phyloP scores from a whole-genome alignment of 805 yeast genomes.

The Nakazawaea sp. region DNA sequence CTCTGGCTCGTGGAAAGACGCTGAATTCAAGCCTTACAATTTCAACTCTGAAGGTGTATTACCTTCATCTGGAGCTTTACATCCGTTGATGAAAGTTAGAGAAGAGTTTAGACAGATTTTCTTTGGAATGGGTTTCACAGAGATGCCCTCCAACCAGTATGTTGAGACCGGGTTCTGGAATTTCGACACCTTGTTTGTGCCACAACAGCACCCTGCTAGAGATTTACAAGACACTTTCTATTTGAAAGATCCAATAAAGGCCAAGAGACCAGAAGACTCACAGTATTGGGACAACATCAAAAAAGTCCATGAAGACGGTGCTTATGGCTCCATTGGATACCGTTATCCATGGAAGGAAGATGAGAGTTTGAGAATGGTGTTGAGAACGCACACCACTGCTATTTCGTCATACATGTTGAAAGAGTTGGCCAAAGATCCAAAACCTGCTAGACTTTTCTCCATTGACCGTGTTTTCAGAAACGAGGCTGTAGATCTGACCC shows the following conservation, averaged over 20 bases:
- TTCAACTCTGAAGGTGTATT: constrained; percentile 90
- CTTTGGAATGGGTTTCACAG: constrained; percentile 96
- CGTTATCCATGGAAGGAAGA: constrained; percentile 95
- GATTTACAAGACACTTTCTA: constrained; percentile 98
- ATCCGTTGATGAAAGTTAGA: constrained; percentile 93
- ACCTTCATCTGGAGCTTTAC: constrained; percentile 88
- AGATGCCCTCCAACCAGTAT: constrained; percentile 98
- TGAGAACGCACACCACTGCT: constrained; percentile 97
- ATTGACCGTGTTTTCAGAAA: constrained; percentile 98
- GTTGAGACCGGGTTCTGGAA: constrained; percentile 99
- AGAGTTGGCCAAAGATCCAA: constrained; percentile 79
- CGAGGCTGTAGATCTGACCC: constrained; percentile 99
- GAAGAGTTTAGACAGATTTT: constrained; percentile 97
- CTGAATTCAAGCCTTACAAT: constrained; percentile 90
- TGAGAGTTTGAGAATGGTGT: constrained; percentile 85
- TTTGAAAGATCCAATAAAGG: constrained; percentile 83
- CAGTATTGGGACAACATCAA: constrained; percentile 72
- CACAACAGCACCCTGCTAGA: constrained; percentile 99
- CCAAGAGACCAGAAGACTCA: constrained; percentile 78
- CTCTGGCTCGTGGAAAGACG: constrained; percentile 74
- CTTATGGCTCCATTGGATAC: constrained; percentile 93
- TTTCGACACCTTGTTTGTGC: constrained; percentile 92
- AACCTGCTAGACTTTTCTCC: constrained; percentile 86
- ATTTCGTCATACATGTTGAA: constrained; percentile 86
- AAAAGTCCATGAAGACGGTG: constrained; percentile 83